Conservation (phyloP, 345 rosid genomes). For the Salix suchowensis region DNA sequence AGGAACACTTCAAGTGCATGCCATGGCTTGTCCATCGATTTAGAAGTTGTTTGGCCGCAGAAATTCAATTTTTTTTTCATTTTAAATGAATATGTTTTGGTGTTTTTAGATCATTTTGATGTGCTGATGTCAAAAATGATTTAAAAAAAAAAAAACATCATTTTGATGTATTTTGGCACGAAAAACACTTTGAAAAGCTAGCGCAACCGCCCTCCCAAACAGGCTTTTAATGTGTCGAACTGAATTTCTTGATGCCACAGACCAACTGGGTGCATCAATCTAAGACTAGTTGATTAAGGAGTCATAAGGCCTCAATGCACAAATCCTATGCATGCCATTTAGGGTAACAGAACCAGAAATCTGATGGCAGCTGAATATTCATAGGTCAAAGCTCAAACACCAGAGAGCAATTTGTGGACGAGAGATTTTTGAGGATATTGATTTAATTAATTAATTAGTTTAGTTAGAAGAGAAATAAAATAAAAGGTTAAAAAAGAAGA, state of each 20-base stretch:
- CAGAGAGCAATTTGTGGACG: slow-evolving; percentile 18
- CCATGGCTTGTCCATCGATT: slow-evolving; percentile 48
- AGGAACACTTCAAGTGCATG: slow-evolving; percentile 63
- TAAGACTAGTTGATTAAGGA: neutral
- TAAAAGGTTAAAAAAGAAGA: neutral
- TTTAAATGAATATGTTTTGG: too few species aligned
- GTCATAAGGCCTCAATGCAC: neutral
- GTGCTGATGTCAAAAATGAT: too few species aligned
- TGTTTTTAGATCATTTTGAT: too few species aligned
- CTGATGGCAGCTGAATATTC: neutral
- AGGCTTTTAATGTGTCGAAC: neutral
- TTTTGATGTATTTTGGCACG: too few species aligned
- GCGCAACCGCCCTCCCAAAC: too few species aligned
- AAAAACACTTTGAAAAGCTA: too few species aligned
- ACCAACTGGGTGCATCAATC: neutral
- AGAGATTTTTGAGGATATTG: neutral
- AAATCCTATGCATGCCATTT: neutral
- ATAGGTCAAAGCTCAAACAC: neutral
- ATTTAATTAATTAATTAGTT: neutral
- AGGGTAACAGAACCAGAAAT: neutral
- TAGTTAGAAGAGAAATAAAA: neutral
- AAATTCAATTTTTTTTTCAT: too few species aligned
- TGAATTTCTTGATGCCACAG: neutral
- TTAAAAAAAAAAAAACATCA: too few species aligned
- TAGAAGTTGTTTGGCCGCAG: too few species aligned